A percentile compares a stretch with the other conserved stretches of the same genome.
Evolutionary conservation across 345 rosid species (phyloP).

Genomic region (Triadica sebifera): DNA sequence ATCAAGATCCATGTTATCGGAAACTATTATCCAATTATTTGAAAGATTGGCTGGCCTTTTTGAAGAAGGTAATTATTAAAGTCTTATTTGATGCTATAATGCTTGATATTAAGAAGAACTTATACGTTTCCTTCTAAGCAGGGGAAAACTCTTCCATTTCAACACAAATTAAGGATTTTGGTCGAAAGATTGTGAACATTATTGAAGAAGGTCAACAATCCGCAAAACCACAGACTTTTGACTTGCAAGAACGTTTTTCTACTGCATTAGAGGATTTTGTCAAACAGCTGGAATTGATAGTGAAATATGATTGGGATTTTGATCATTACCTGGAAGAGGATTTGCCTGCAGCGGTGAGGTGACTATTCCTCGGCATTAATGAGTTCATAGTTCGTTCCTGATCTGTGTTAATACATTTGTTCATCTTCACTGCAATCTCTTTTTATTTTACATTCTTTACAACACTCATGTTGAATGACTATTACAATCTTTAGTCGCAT

Average conservation of each 20-base stretch:
- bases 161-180: conserved; percentile 32
- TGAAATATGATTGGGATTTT: conserved; percentile 83
- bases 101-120: conserved; percentile 19
- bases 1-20: conserved; percentile 25
- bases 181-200: conserved; percentile 27
- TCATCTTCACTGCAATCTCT: neutral
- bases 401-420: neutral
- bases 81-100: neutral
- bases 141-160: conserved; percentile 24
- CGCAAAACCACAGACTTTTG: conserved; percentile 25
- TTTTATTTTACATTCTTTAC: neutral
- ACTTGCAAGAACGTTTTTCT: conserved; percentile 41
- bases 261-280: conserved; percentile 47
- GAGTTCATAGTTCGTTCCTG: conserved; percentile 5
- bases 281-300: conserved; percentile 54
- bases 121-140: conserved; percentile 15
- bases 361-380: conserved; percentile 39
- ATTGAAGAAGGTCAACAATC: conserved; percentile 30
- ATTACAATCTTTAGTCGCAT: conserved; percentile 4
- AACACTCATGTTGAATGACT: neutral
- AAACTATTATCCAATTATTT: conserved; percentile 30
- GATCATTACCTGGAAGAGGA: conserved; percentile 83
- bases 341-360: conserved; percentile 90
- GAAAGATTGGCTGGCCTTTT: conserved; percentile 41
- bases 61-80: conserved; percentile 32